A percentile compares a stretch with the other conserved stretches of the same genome.
phyloP scores from a whole-genome alignment of 2,329 filamentous ascomycete genomes.

The Phyllosticta citribraziliensis region DNA sequence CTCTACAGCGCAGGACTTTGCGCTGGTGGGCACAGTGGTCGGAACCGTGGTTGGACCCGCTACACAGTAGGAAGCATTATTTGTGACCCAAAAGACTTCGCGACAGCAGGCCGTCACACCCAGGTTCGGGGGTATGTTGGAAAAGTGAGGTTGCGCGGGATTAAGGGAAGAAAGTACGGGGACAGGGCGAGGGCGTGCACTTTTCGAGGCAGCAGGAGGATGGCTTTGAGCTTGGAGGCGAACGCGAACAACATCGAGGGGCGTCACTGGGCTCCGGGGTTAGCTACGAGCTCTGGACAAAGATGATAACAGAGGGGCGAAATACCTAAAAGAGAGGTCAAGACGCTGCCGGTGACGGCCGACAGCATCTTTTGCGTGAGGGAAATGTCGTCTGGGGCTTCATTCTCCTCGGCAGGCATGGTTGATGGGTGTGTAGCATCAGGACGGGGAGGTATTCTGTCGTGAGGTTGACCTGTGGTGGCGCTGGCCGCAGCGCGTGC shows the following conservation, averaged over 20 bases:
- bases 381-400: slow-evolving; percentile 51
- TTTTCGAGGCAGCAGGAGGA: slow-evolving; percentile 33
- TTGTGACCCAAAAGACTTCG: slow-evolving; percentile 93
- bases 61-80: slow-evolving; percentile 71
- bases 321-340: slow-evolving; percentile 82
- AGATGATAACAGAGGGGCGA: slow-evolving; percentile 3
- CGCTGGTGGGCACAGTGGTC: slow-evolving; percentile 33
- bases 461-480: slow-evolving; percentile 23
- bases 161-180: slow-evolving; percentile 28
- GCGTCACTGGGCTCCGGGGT: slow-evolving; percentile 59
- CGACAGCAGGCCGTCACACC: slow-evolving; percentile 92
- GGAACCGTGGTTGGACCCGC: slow-evolving; percentile 41
- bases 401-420: slow-evolving; percentile 31
- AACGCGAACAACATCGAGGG: slow-evolving; percentile 91
- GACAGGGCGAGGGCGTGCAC: slow-evolving; percentile 26
- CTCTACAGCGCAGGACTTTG: slow-evolving; percentile 71
- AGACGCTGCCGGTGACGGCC: slow-evolving; percentile 77
- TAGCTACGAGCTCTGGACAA: neutral
- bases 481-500: slow-evolving; percentile 2
- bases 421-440: neutral
- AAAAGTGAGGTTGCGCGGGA: slow-evolving; percentile 37
- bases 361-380: slow-evolving; percentile 89
- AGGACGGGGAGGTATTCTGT: slow-evolving; percentile 22
- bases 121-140: slow-evolving; percentile 68
- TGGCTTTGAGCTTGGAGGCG: slow-evolving; percentile 78